A percentile compares a stretch with the other conserved stretches of the same genome.
Conservation (phyloP, 805 yeast species). For the Yarrowia keelungensis region DNA sequence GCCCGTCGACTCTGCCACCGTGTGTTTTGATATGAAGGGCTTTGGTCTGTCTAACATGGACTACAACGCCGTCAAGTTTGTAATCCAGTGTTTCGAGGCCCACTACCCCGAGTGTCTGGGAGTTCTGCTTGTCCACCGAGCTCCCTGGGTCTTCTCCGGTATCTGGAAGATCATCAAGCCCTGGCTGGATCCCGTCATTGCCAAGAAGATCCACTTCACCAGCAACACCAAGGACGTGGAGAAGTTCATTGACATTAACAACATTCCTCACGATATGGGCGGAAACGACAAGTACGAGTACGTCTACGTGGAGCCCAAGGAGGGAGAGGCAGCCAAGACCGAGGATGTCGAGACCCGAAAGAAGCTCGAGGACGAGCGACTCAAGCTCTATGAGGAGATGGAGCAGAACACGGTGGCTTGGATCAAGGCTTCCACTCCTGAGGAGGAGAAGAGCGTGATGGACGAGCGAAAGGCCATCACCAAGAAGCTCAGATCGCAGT, state of each 20-base stretch:
- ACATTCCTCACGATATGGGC: conserved; percentile 67
- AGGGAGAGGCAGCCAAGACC: conserved; percentile 55
- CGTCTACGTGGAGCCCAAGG: conserved; percentile 61
- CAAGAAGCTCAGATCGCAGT: conserved; percentile 64
- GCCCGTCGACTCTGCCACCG: conserved; percentile 79
- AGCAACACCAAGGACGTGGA: conserved; percentile 65
- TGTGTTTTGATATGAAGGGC: conserved; percentile 86
- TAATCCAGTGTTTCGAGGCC: conserved; percentile 79
- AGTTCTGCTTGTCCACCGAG: conserved; percentile 72
- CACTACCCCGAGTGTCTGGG: conserved; percentile 86
- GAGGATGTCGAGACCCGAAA: conserved; percentile 48
- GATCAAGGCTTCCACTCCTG: conserved; percentile 60
- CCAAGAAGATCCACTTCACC: conserved; percentile 78
- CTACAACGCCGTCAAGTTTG: conserved; percentile 90
- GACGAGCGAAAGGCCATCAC: conserved; percentile 57
- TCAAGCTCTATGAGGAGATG: conserved; percentile 60
- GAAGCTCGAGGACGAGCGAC: conserved; percentile 59
- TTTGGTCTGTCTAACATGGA: conserved; percentile 94
- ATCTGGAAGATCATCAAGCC: conserved; percentile 82
- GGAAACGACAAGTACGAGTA: conserved; percentile 63
- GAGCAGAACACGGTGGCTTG: conserved; percentile 74
- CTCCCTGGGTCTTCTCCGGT: conserved; percentile 89
- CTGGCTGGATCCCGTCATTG: conserved; percentile 88
- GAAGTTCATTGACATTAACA: conserved; percentile 58
- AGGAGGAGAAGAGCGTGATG: conserved; percentile 58